Conservation (phyloP, 1,284 basidiomycete genomes). For the Rhodotorula sp. region DNA sequence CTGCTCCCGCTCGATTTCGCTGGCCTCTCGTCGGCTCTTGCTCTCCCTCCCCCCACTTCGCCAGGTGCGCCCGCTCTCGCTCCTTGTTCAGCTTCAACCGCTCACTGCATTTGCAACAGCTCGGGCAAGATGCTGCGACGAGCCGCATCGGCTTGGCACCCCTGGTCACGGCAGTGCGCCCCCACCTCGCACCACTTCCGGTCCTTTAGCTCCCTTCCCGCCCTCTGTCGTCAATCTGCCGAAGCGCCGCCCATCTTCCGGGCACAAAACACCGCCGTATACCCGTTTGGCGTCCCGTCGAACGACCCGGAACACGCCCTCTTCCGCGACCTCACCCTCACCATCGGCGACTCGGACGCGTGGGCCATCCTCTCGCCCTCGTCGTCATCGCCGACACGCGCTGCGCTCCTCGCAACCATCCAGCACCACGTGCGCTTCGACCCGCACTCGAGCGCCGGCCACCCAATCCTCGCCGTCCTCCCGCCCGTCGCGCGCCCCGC, state of each 20-base stretch:
- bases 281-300: conserved; percentile 35
- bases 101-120: not conserved
- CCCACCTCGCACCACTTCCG: not conserved
- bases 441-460: conserved; percentile 15
- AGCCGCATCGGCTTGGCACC: not conserved
- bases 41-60: not conserved
- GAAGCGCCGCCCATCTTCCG: conserved; percentile 17
- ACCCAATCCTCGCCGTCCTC: conserved; percentile 31
- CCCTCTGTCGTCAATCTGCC: not conserved
- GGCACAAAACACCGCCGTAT: conserved; percentile 17
- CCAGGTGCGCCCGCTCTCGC: not conserved
- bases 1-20: too few relatives aligned
- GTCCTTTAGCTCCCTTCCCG: too few relatives aligned
- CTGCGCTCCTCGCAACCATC: conserved; percentile 23
- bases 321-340: conserved; percentile 19
- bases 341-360: conserved; percentile 22
- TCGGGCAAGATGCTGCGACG: not conserved
- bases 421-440: conserved; percentile 28
- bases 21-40: too few relatives aligned
- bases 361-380: conserved; percentile 37
- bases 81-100: not conserved
- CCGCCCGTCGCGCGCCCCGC: conserved; percentile 12
- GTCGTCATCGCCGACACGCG: conserved; percentile 7
- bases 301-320: conserved; percentile 21
- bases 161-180: not conserved